Evolutionary conservation across 495 filamentous ascomycete genomes (phyloP).

Genomic region (Thozetella sp.): DNA sequence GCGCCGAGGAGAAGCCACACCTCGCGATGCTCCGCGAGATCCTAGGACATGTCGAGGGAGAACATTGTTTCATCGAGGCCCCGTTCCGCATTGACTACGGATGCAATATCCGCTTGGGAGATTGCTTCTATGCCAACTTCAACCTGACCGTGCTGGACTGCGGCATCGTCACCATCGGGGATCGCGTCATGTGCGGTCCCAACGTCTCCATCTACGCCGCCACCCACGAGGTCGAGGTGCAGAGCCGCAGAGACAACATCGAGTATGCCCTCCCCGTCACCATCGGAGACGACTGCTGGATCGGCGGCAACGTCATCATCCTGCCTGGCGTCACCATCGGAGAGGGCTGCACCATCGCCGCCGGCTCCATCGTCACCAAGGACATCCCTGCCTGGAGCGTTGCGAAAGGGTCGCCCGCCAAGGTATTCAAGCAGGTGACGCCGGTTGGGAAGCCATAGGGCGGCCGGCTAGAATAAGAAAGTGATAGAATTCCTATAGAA

Average conservation of each 20-base stretch:
- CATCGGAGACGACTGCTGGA: constrained; percentile 76
- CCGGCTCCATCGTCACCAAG: constrained; percentile 88
- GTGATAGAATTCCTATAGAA: too few species aligned
- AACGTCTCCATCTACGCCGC: constrained; percentile 45
- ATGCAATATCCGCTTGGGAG: constrained; percentile 52
- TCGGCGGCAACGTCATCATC: constrained; percentile 77
- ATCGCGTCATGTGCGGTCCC: constrained; percentile 43
- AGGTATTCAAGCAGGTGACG: constrained; percentile 54
- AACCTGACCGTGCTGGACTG: constrained; percentile 48
- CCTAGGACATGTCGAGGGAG: constrained; percentile 39
- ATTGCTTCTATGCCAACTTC: constrained; percentile 54
- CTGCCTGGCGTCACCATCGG: constrained; percentile 79
- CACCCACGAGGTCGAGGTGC: constrained; percentile 45
- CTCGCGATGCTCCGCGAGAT: constrained; percentile 38
- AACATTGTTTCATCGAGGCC: constrained; percentile 48
- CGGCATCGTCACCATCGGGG: constrained; percentile 41
- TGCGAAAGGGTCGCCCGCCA: constrained; percentile 66
- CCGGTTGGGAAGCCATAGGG: not conserved
- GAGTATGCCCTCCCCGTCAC: constrained; percentile 30
- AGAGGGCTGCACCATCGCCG: constrained; percentile 67
- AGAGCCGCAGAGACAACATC: constrained; percentile 30
- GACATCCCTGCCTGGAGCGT: constrained; percentile 64
- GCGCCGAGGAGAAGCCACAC: constrained; percentile 32
- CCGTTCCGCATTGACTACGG: constrained; percentile 58
- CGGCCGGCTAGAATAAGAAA: not conserved